Conservation (phyloP, 2,329 filamentous ascomycete species). For the Cladosporium sp. region DNA sequence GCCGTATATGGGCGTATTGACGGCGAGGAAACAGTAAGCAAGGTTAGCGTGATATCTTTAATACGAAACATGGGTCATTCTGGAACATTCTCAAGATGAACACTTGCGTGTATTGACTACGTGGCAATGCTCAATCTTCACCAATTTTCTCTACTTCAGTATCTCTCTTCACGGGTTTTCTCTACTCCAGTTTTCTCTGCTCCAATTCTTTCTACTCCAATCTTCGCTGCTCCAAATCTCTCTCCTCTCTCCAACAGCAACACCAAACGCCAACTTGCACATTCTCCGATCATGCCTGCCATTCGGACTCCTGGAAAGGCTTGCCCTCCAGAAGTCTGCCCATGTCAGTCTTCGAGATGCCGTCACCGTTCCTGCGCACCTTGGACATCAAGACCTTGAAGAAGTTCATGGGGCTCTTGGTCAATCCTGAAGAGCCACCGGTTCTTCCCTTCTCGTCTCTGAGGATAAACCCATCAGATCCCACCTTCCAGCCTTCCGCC, state of each 20-base stretch:
- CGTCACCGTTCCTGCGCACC: constrained; percentile 28
- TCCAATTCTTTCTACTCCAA: neutral
- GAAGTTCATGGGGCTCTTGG: constrained; percentile 27
- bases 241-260: neutral
- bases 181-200: neutral
- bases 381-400: constrained; percentile 26
- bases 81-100: neutral
- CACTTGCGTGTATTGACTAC: neutral
- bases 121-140: neutral
- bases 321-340: constrained; percentile 28
- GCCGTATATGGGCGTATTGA: constrained; percentile 23
- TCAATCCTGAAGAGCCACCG: constrained; percentile 24
- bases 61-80: neutral
- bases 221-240: neutral
- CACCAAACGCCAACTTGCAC: neutral
- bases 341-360: constrained; percentile 31
- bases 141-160: neutral
- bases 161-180: neutral
- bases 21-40: constrained; percentile 12
- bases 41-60: neutral
- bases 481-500: constrained; percentile 22
- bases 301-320: constrained; percentile 16
- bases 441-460: constrained; percentile 20
- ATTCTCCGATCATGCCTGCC: neutral
- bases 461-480: constrained; percentile 28